Evolutionary conservation across 305 asterid species (phyloP).

Genomic region (Fraxinus sp.): DNA sequence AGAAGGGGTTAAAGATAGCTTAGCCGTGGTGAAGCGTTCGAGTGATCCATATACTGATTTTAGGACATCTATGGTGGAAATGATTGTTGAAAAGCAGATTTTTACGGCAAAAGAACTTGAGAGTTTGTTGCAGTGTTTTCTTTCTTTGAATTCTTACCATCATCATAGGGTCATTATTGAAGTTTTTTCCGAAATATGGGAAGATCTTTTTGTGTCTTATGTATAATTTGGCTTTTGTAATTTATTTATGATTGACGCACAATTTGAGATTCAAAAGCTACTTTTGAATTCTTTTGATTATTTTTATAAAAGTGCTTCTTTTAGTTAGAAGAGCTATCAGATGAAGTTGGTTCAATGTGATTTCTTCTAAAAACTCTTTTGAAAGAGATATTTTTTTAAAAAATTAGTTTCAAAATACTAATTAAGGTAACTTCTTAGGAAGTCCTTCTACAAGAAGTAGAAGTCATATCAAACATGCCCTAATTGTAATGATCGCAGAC

Average conservation of each 20-base stretch:
- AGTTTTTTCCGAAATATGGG: conserved; percentile 58
- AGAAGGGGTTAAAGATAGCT: conserved; percentile 31
- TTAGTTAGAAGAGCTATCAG: too few relatives aligned
- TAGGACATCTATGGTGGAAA: conserved; percentile 53
- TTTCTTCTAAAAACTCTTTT: too few relatives aligned
- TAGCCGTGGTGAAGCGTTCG: conserved; percentile 55
- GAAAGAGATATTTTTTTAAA: too few relatives aligned
- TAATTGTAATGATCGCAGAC: too few relatives aligned
- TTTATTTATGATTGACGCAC: not conserved
- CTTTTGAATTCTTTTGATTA: too few relatives aligned
- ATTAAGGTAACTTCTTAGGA: too few relatives aligned
- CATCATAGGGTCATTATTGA: conserved; percentile 49
- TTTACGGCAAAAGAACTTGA: conserved; percentile 39
- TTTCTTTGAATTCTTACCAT: conserved; percentile 42
- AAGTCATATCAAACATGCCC: too few relatives aligned
- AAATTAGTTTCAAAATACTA: too few relatives aligned
- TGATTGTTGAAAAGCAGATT: conserved; percentile 50
- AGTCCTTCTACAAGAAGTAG: too few relatives aligned
- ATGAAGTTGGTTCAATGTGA: too few relatives aligned
- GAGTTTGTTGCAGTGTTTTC: conserved; percentile 41
- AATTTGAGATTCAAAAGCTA: too few relatives aligned
- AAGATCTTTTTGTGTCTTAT: conserved; percentile 31
- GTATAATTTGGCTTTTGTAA: not conserved
- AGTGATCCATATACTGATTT: conserved; percentile 51
- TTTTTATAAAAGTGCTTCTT: too few relatives aligned